Conservation (phyloP, 164 flowering plant genomes). For the Magnolia kwangsiensis region DNA sequence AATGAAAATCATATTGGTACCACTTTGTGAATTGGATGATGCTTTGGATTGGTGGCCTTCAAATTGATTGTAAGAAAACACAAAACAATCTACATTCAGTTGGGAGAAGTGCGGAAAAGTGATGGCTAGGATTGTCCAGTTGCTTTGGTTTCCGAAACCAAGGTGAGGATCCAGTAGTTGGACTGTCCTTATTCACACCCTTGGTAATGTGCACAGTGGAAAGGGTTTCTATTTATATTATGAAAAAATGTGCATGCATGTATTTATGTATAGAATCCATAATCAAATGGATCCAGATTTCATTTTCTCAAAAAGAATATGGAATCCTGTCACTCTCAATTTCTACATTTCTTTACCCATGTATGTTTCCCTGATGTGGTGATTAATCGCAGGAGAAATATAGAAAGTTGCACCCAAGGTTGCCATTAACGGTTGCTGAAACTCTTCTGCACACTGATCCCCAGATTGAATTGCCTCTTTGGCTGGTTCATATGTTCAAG, state of each 20-base stretch:
- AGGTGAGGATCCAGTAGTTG: too few relatives aligned
- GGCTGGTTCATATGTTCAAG: conserved; percentile 93
- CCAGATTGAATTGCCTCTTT: conserved; percentile 86
- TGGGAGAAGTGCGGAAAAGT: too few relatives aligned
- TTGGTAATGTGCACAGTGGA: too few relatives aligned
- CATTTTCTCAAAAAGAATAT: background rate
- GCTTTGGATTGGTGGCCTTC: too few relatives aligned
- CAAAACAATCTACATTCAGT: too few relatives aligned
- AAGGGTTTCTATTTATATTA: too few relatives aligned
- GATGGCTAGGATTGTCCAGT: too few relatives aligned
- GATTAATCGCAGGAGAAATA: conserved; percentile 61
- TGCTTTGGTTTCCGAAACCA: too few relatives aligned
- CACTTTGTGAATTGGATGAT: too few relatives aligned
- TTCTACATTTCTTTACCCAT: background rate
- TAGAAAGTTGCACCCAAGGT: conserved; percentile 56
- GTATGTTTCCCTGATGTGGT: background rate
- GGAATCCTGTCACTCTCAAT: background rate
- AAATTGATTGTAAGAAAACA: too few relatives aligned
- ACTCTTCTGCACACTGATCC: conserved; percentile 76
- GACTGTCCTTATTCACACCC: too few relatives aligned
- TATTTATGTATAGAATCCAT: background rate
- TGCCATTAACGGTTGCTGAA: conserved; percentile 87
- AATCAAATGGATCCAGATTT: background rate
- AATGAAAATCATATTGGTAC: too few relatives aligned
- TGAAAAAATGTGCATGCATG: background rate